Conservation (phyloP, 768 basidiomycete genomes). For the Gelatoporia subvermispora region DNA sequence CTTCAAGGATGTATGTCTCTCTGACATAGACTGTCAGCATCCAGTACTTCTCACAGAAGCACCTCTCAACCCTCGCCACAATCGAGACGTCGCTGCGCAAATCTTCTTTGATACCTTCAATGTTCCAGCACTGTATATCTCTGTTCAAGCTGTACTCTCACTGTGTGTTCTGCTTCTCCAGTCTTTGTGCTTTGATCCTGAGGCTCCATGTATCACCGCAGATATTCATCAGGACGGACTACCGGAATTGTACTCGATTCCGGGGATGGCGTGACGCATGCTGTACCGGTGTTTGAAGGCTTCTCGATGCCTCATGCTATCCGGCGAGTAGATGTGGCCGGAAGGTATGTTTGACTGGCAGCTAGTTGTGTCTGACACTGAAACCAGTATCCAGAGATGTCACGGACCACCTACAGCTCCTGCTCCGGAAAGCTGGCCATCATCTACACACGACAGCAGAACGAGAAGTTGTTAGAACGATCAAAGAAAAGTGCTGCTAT, state of each 20-base stretch:
- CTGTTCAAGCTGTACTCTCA: conserved; percentile 94
- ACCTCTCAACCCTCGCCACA: conserved; percentile 92
- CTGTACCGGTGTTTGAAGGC: conserved; percentile 97
- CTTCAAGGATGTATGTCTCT: background rate
- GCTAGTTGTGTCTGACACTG: background rate
- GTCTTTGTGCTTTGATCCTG: background rate
- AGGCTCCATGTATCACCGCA: conserved; percentile 24
- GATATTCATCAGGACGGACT: conserved; percentile 96
- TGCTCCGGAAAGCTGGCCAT: conserved; percentile 91
- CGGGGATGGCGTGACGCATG: conserved; percentile 97
- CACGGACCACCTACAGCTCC: conserved; percentile 91
- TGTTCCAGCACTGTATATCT: conserved; percentile 93
- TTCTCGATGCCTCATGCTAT: conserved; percentile 99
- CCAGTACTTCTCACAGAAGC: conserved; percentile 97
- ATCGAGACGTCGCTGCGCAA: conserved; percentile 94
- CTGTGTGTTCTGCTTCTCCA: conserved; percentile 50
- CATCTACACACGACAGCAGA: conserved; percentile 96
- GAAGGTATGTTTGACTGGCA: conserved; percentile 51
- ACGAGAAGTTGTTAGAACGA: conserved; percentile 91
- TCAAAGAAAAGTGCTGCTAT: conserved; percentile 99
- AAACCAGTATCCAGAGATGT: conserved; percentile 62
- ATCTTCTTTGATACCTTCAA: conserved; percentile 99
- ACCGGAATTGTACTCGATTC: conserved; percentile 99
- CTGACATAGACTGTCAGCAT: conserved; percentile 51
- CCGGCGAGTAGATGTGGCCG: conserved; percentile 92